Evolutionary conservation across 2,329 filamentous ascomycete genomes (phyloP).

Genomic region (Sphaerulina populicola): DNA sequence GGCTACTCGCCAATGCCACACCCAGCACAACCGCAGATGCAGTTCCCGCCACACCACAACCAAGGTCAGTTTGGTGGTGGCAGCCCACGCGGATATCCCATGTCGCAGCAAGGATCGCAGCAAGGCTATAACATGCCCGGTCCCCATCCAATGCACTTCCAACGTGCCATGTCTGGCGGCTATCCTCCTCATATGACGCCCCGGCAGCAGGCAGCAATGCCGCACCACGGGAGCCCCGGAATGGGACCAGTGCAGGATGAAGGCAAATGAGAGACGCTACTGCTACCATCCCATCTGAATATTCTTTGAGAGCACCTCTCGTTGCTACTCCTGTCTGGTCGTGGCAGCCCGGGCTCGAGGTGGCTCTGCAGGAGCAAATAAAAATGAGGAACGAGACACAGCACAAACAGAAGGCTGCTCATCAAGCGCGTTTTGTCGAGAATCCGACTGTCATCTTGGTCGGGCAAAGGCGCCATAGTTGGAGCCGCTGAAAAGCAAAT

Average conservation of each 20-base stretch:
- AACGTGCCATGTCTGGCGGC: slow-evolving; percentile 28
- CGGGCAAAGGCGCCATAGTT: no score
- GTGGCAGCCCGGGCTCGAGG: no score
- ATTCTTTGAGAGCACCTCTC: neutral
- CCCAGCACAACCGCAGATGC: slow-evolving; percentile 58
- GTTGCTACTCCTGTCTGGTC: neutral
- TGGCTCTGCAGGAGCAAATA: no score
- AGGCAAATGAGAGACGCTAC: slow-evolving; percentile 26
- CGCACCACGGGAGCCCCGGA: slow-evolving; percentile 27
- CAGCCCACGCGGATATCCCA: slow-evolving; percentile 80
- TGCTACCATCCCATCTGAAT: neutral
- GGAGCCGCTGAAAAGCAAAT: no score
- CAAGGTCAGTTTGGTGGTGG: slow-evolving; percentile 58
- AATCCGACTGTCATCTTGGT: no score
- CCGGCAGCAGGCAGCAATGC: slow-evolving; percentile 28
- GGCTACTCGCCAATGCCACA: slow-evolving; percentile 59
- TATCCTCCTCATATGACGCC: slow-evolving; percentile 33
- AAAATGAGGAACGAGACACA: no score
- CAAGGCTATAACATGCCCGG: slow-evolving; percentile 55
- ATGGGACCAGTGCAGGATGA: slow-evolving; percentile 26
- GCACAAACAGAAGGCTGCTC: no score
- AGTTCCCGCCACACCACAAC: slow-evolving; percentile 26
- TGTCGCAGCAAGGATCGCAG: slow-evolving; percentile 90
- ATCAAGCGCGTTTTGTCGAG: no score
- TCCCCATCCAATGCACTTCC: slow-evolving; percentile 24